Conservation (phyloP, 768 basidiomycete genomes). For the Boletus eberwhitei region DNA sequence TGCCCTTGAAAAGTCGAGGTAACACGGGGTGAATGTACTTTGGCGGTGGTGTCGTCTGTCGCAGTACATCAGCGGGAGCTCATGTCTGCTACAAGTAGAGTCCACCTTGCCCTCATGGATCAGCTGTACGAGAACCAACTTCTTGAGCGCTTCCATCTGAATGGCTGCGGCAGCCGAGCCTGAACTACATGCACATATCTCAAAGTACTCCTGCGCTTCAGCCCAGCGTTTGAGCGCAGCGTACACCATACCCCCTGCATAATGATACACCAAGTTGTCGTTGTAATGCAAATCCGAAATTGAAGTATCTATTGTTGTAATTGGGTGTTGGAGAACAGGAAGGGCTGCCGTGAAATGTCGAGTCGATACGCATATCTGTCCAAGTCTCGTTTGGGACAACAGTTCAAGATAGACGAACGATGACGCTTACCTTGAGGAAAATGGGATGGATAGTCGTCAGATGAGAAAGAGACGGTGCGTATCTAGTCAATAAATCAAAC, state of each 20-base stretch:
- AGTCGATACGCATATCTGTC: slow-evolving; percentile 55
- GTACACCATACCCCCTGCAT: slow-evolving; percentile 70
- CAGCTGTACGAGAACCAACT: slow-evolving; percentile 73
- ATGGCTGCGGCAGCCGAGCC: slow-evolving; percentile 58
- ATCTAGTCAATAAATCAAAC: slow-evolving; percentile 56
- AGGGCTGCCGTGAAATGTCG: slow-evolving; percentile 54
- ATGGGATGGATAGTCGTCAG: slow-evolving; percentile 70
- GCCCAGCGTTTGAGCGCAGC: slow-evolving; percentile 61
- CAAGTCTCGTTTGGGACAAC: not conserved
- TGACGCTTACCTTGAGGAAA: slow-evolving; percentile 54
- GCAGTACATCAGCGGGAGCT: not conserved
- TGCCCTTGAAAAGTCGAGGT: slow-evolving; percentile 58
- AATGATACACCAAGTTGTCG: slow-evolving; percentile 85
- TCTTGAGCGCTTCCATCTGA: slow-evolving; percentile 86
- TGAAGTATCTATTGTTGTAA: slow-evolving; percentile 58
- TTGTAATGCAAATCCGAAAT: slow-evolving; percentile 69
- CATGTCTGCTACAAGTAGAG: not conserved
- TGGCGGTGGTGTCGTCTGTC: slow-evolving; percentile 46
- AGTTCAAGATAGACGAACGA: not conserved
- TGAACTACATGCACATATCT: slow-evolving; percentile 69
- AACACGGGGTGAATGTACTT: slow-evolving; percentile 69
- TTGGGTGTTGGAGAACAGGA: slow-evolving; percentile 58
- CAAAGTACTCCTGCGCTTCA: slow-evolving; percentile 74
- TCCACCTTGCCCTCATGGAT: slow-evolving; percentile 72
- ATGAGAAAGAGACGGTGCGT: slow-evolving; percentile 51